Evolutionary conservation across 2,329 filamentous ascomycete genomes (phyloP), one percentile per base, ranked within the genome.

Genomic region (Zasmidium cellare): DNA sequence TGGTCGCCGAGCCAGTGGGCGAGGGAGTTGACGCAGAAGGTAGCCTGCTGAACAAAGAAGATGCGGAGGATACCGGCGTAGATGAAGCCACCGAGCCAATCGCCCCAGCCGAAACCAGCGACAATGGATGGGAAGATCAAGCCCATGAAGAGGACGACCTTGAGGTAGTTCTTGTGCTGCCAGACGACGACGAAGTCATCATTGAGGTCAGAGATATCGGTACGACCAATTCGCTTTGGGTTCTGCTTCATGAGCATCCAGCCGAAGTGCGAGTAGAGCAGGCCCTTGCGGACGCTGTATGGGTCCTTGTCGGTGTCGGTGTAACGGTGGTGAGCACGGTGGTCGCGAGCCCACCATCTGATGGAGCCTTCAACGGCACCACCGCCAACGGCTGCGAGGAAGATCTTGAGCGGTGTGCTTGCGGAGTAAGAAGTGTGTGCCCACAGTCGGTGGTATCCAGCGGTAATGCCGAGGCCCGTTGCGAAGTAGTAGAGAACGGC

Each of bases 211-310:
- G 88, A 88, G 71, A 96, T 94, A 69, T 96, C 91, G 75, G 90
- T 92, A 62, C 91, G 89, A 70, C 91, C 91, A 69, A 91, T 90
- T 62, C 88, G 84, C 83, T 93, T 93, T 65, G 90, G 90, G 80
- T 96, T 93, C 80, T 96, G 91, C 83, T 93, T 93, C 83, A 96
- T 87, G 71, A 96, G 77, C 90, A 96, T 94, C 91, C 91, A 96
- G 69, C 91, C 91, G 57, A 96, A 80, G 79, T 91, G 88, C 53
- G 85, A 91, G 83, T 92, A 93, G 66, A 91, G 77, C 51, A 94
- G 83, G 67, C 91, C 91, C 82, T 96, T 96, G 78, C 90, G 87
- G 68, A 96, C 91, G 22, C 89, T 92, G 81, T 96, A 96, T 51
- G 91, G 91, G 67, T 96, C 91, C 81, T 94, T 94, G 38, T 92